These are phyloP conservation scores for Dryas integrifolia DNA, from an alignment of 331 rosid species.

Conservation along the genomic window DNA sequence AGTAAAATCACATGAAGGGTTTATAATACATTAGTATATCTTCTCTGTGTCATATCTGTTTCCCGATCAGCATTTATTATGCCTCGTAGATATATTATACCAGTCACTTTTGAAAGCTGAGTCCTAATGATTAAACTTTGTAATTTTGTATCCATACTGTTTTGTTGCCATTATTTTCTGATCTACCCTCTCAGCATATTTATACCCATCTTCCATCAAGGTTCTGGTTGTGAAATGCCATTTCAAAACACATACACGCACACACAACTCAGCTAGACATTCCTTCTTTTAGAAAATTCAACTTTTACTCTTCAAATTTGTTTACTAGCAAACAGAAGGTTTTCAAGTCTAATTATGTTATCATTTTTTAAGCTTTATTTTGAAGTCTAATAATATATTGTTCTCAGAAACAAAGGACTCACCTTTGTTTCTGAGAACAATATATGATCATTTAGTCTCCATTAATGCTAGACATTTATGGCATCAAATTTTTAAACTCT, in stretches of 20 bases:
- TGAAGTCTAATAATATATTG: background rate
- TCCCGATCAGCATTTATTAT: conserved; percentile 5
- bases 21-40: background rate
- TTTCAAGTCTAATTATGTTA: background rate
- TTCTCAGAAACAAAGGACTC: background rate
- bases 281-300: background rate
- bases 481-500: too few relatives aligned
- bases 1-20: conserved; percentile 1
- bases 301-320: background rate
- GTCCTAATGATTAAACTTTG: background rate
- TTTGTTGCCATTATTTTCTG: background rate
- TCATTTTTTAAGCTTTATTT: background rate
- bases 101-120: conserved; percentile 10
- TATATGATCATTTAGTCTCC: background rate
- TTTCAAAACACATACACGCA: background rate
- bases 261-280: background rate
- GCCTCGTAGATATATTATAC: background rate
- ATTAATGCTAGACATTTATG: background rate
- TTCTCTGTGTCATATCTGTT: background rate
- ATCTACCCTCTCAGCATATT: background rate
- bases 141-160: background rate
- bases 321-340: background rate
- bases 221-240: background rate
- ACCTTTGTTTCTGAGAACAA: background rate
- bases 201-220: background rate